Evolutionary conservation across 2,329 filamentous ascomycete species (phyloP).

Genomic region (Phaeophleospora eucalypticola): DNA sequence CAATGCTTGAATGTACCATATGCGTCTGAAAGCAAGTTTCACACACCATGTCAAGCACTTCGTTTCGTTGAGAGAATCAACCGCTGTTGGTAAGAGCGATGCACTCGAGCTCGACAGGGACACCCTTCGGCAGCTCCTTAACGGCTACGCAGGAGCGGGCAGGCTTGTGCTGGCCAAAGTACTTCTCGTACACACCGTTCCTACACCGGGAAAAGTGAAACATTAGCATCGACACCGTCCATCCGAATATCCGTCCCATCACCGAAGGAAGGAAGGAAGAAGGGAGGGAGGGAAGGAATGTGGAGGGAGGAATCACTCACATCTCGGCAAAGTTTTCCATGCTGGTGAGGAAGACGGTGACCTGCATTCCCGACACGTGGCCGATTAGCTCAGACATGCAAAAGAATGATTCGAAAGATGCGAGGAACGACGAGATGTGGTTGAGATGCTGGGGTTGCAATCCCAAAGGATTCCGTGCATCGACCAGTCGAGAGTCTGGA

Average conservation of each 20-base stretch:
- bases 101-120: conserved; percentile 85
- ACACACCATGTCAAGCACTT: no score
- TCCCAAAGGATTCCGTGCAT: not conserved
- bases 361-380: conserved; percentile 26
- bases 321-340: conserved; percentile 86
- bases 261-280: not conserved
- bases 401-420: no score
- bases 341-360: conserved; percentile 76
- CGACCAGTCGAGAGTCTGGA: no score
- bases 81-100: conserved; percentile 55
- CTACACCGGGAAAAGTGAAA: conserved; percentile 1
- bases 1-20: no score
- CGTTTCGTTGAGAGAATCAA: no score
- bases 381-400: no score
- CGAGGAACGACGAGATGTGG: no score
- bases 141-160: conserved; percentile 88
- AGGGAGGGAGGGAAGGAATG: not conserved
- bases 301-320: conserved; percentile 3
- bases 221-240: no score
- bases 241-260: no score
- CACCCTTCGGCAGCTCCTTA: conserved; percentile 80
- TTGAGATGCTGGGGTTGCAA: no score
- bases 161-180: conserved; percentile 70
- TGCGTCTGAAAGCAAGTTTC: no score
- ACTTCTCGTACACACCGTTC: conserved; percentile 81